phyloP scores from a whole-genome alignment of 2,329 filamentous ascomycete species.

The Ceratocystis destructans region DNA sequence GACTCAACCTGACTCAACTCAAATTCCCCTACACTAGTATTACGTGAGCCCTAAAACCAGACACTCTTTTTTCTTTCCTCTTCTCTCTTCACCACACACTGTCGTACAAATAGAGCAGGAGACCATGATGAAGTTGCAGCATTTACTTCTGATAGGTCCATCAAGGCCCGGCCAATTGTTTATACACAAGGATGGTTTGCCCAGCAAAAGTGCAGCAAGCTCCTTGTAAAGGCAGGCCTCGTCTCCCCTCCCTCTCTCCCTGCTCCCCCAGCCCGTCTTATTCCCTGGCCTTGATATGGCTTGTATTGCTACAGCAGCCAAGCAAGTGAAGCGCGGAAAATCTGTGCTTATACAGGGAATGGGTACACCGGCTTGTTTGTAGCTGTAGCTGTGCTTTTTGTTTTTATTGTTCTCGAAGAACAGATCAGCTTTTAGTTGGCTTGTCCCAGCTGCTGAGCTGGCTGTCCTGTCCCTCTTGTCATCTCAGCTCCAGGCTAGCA shows the following conservation, averaged over 20 bases:
- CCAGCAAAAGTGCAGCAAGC: neutral
- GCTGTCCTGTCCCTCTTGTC: neutral
- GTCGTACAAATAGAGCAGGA: neutral
- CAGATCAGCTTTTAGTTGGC: neutral
- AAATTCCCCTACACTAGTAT: too few relatives aligned
- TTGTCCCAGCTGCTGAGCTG: neutral
- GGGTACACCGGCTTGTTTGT: too few relatives aligned
- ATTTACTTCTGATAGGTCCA: conserved; percentile 5
- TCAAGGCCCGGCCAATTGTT: neutral
- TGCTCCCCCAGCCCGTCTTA: neutral
- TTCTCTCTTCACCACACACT: neutral
- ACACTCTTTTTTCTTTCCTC: neutral
- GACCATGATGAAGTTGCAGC: neutral
- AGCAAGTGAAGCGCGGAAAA: neutral
- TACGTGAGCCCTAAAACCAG: neutral
- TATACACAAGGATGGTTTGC: neutral
- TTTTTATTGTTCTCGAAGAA: too few relatives aligned
- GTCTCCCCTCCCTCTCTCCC: neutral
- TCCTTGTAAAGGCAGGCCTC: neutral
- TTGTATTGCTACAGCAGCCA: neutral
- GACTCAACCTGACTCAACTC: neutral
- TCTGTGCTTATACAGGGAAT: too few relatives aligned
- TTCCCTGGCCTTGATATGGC: neutral
- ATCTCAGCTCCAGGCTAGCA: neutral
- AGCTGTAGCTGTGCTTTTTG: too few relatives aligned